These are phyloP conservation scores for Pichia pseudocactophila DNA, from an alignment of 805 yeast species.

Conservation along the genomic window DNA sequence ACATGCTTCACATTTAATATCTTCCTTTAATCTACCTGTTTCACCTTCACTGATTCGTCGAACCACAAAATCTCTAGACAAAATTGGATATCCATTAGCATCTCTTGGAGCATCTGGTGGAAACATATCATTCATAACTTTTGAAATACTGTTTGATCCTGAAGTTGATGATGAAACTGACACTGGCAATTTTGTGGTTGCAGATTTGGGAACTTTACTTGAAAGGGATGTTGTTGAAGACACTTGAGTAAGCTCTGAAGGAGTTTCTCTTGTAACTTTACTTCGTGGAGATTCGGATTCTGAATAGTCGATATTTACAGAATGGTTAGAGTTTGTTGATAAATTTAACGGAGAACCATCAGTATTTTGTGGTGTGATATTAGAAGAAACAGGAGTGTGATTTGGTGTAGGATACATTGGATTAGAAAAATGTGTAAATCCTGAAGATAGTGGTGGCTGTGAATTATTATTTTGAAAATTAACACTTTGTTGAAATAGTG, in stretches of 20 bases:
- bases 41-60: conserved; percentile 82
- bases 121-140: neutral
- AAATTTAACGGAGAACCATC: neutral
- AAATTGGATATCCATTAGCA: conserved; percentile 24
- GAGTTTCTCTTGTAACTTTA: neutral
- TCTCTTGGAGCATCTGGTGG: conserved; percentile 7
- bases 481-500: conserved; percentile 4
- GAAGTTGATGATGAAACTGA: neutral
- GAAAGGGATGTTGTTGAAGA: too few species aligned
- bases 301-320: neutral
- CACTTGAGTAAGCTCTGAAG: neutral
- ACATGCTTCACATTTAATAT: conserved; percentile 80
- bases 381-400: conserved; percentile 10
- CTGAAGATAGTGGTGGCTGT: neutral
- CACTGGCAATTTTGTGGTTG: neutral
- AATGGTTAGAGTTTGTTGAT: neutral
- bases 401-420: conserved; percentile 13
- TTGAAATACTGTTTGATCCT: neutral
- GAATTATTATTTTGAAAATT: neutral
- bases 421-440: neutral
- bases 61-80: conserved; percentile 64
- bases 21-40: conserved; percentile 76
- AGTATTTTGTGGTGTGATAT: too few species aligned
- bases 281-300: neutral
- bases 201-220: too few species aligned